Evolutionary conservation across 2,329 filamentous ascomycete species (phyloP).

Genomic region (Diaporthe australafricana): DNA sequence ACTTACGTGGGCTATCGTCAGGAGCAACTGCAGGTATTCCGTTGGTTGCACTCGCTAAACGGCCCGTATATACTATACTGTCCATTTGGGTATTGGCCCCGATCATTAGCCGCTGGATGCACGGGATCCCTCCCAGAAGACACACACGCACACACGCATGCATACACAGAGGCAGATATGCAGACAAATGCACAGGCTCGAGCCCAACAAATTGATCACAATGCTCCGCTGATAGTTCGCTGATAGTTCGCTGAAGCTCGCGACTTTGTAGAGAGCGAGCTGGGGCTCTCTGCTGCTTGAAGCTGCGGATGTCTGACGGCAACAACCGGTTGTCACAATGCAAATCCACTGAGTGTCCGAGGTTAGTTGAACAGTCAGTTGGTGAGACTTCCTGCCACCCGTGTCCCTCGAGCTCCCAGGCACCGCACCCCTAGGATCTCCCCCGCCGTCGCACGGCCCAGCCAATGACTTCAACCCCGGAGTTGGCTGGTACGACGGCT

Average conservation of each 20-base stretch:
- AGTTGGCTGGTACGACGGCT: slow-evolving; percentile 8
- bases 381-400: slow-evolving; percentile 29
- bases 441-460: slow-evolving; percentile 18
- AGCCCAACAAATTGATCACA: slow-evolving; percentile 8
- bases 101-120: neutral
- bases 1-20: slow-evolving; percentile 24
- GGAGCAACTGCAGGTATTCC: neutral
- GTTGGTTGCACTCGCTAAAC: neutral
- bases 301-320: neutral
- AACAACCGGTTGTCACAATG: slow-evolving; percentile 16
- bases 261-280: slow-evolving; percentile 14
- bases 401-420: neutral
- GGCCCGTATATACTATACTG: slow-evolving; percentile 11
- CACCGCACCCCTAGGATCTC: slow-evolving; percentile 15
- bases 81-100: slow-evolving; percentile 4
- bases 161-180: neutral
- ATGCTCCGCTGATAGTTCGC: neutral
- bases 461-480: slow-evolving; percentile 3
- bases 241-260: slow-evolving; percentile 5
- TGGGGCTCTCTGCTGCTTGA: neutral
- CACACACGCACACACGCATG: neutral
- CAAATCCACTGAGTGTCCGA: slow-evolving; percentile 24
- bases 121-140: neutral
- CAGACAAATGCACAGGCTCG: neutral
- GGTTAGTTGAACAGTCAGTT: slow-evolving; percentile 22